Percentiles rank a stretch among this genome's conserved stretches.
Evolutionary conservation across 2,329 filamentous ascomycete genomes (phyloP).

Genomic region (Sphaerulina populicola): DNA sequence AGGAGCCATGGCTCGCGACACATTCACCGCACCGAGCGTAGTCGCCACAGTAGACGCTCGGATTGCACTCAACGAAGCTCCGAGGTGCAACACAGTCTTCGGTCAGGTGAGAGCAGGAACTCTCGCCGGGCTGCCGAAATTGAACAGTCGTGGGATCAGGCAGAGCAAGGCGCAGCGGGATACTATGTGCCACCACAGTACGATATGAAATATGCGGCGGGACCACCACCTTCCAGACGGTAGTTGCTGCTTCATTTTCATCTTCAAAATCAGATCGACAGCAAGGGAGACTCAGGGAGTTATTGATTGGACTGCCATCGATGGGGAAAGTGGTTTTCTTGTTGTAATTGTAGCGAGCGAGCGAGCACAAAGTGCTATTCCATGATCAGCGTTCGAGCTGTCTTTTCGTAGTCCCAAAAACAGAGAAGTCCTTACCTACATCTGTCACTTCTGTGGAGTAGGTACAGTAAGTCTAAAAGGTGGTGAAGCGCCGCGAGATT

Average conservation of each 20-base stretch:
- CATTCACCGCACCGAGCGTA: neutral
- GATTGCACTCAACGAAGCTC: neutral
- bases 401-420: no score
- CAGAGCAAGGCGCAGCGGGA: conserved; percentile 1
- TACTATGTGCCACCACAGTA: conserved; percentile 7
- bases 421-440: no score
- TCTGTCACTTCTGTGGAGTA: no score
- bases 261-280: no score
- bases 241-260: neutral
- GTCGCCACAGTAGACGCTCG: neutral
- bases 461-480: no score
- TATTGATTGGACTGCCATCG: no score
- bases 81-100: neutral
- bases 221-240: neutral
- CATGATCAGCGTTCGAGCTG: no score
- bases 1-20: neutral
- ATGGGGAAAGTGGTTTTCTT: no score
- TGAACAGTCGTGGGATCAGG: neutral
- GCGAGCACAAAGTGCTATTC: no score
- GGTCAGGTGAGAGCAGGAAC: neutral
- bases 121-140: neutral
- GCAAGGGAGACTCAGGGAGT: no score
- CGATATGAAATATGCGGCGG: neutral
- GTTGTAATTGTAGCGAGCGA: no score
- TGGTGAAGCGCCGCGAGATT: no score